Base-by-base conservation (phyloP, 805 yeast genomes). In the Jamesozyma lodderae region DNA sequence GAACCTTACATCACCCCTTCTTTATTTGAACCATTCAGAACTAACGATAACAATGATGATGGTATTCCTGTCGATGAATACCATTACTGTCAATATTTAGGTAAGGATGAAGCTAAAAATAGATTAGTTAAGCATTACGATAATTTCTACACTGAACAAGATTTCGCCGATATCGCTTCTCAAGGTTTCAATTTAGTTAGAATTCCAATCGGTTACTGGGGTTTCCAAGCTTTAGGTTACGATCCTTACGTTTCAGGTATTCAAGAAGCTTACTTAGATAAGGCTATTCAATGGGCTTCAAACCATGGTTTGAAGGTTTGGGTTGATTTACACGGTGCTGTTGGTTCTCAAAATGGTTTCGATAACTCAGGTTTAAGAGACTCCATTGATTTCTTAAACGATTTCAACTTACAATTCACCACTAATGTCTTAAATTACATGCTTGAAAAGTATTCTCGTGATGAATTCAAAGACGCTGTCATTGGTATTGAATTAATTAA, bases 141-240 rank as follows among this genome's bases (percentile, higher is more conserved):
- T 33, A 65, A 82, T 13, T 88, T 82, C 77, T 73, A 75, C 56
- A 77, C 79, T 7, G 94, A 82, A 59, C 52, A 59, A 17, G 96
- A 88, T 59, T 79, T 90, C 51, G 47, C 60, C 35, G 55, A 66
- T 38, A 83, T 88, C 37, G 68, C 69, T 4, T 52, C 49, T 10
- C 67, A 67, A 39, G 95, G 95, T 1, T 68, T 88, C 46, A 90
- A 88, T 62, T 68, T 80, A 47, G 95, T 86, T 16, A 76, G 96
- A 53, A 80, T 88, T 42, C 96, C 97, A 32, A 75, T 88, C 39
- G 96, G 96, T 9, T 88, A 88, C 65, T 90, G 97, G 97, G 95
- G 95, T 8, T 85, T 83, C 59, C 55, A 69, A 34, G 53, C 61
- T 6, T 64, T 74, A 32, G 67, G 66, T 38, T 8, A 19, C 19